A percentile compares a stretch with the other conserved stretches of the same genome.
These are phyloP conservation scores for Coniochaeta ligniaria DNA, from an alignment of 2,329 filamentous ascomycete species.

Conservation along the genomic window DNA sequence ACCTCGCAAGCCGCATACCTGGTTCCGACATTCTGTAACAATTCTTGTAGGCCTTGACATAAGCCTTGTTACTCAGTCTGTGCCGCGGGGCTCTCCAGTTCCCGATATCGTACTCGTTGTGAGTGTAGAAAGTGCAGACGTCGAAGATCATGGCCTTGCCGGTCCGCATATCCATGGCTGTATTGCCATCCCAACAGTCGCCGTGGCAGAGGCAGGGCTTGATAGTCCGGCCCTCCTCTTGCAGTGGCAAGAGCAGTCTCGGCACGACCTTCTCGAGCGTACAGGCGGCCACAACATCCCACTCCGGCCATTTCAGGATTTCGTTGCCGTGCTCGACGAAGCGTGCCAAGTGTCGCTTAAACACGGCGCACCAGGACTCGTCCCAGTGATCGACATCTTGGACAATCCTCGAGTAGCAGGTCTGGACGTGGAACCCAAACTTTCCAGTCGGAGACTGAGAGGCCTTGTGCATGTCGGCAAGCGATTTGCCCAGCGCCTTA, in stretches of 20 bases:
- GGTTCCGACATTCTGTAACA: constrained; percentile 12
- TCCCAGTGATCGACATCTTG: constrained; percentile 13
- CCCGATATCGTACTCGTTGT: constrained; percentile 23
- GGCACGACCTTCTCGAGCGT: constrained; percentile 19
- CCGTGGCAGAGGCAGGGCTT: constrained; percentile 24
- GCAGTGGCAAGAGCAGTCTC: constrained; percentile 19
- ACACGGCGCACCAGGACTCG: constrained; percentile 8
- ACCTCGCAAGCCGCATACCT: not conserved
- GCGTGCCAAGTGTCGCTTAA: constrained; percentile 4
- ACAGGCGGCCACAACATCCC: constrained; percentile 11
- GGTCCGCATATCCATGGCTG: constrained; percentile 17
- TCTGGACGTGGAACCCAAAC: constrained; percentile 28
- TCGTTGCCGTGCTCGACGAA: constrained; percentile 2
- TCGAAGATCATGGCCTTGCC: constrained; percentile 23
- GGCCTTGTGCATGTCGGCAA: constrained; percentile 9
- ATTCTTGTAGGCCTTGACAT: constrained; percentile 12
- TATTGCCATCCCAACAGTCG: constrained; percentile 26
- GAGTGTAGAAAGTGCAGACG: constrained; percentile 21
- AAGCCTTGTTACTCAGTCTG: constrained; percentile 10
- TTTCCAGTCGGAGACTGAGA: constrained; percentile 20
- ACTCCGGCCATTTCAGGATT: constrained; percentile 6
- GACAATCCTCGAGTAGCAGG: constrained; percentile 18
- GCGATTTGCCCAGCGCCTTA: not conserved
- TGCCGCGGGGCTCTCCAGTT: constrained; percentile 17
- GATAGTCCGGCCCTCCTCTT: constrained; percentile 20